Conservation (phyloP, 257 asterid species). For the Dorcoceras hygrometricum region DNA sequence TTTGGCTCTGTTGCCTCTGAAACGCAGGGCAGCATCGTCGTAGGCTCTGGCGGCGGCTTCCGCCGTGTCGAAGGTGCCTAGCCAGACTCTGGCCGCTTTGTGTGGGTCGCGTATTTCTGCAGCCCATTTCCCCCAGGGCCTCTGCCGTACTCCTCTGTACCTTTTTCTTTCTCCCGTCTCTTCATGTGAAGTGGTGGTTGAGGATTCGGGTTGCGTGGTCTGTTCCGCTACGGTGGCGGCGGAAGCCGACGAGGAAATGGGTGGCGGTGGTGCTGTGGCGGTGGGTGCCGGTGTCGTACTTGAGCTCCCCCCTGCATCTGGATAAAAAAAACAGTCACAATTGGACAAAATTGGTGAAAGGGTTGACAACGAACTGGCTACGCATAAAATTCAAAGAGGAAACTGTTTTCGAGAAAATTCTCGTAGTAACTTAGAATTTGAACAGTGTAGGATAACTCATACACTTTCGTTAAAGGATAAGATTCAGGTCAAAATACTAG, state of each 20-base stretch:
- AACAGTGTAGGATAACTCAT: neutral
- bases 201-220: slow-evolving; percentile 24
- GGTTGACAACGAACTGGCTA: neutral
- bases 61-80: slow-evolving; percentile 92
- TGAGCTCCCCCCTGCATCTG: slow-evolving; percentile 37
- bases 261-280: neutral
- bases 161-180: slow-evolving; percentile 56
- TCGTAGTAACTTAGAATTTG: too few species aligned
- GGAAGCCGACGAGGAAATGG: neutral
- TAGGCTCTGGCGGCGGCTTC: slow-evolving; percentile 94
- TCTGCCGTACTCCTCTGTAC: slow-evolving; percentile 85
- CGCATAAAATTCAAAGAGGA: neutral
- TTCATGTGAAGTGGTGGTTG: slow-evolving; percentile 25
- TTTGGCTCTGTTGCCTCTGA: slow-evolving; percentile 85
- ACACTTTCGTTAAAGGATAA: neutral
- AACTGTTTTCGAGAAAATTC: too few species aligned
- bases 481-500: neutral
- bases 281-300: slow-evolving; percentile 23
- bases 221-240: slow-evolving; percentile 9
- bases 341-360: neutral
- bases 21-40: slow-evolving; percentile 84
- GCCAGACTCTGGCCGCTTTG: slow-evolving; percentile 89
- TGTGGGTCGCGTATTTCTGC: slow-evolving; percentile 94
- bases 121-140: slow-evolving; percentile 98
- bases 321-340: neutral